These are phyloP conservation scores for Mycena pura DNA, from an alignment of 768 basidiomycete genomes.

Conservation along the genomic window DNA sequence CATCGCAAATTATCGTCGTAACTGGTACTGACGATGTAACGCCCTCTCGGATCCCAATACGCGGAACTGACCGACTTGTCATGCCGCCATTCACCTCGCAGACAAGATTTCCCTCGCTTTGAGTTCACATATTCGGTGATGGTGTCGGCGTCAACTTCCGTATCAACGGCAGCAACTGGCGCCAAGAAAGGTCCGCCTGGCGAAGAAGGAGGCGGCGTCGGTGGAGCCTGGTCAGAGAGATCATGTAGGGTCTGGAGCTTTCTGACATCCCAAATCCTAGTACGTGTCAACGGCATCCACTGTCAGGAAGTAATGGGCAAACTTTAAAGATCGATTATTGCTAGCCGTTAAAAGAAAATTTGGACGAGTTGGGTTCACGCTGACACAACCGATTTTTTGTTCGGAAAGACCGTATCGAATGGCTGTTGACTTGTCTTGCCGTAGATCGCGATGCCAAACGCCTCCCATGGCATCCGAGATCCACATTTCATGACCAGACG, in stretches of 20 bases:
- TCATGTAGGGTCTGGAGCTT: slow-evolving; percentile 58
- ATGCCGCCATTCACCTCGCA: slow-evolving; percentile 74
- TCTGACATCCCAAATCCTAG: slow-evolving; percentile 82
- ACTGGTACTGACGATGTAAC: slow-evolving; percentile 81
- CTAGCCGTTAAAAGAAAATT: slow-evolving; percentile 77
- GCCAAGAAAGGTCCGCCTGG: slow-evolving; percentile 25
- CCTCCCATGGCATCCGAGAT: slow-evolving; percentile 78
- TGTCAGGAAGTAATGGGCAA: background rate
- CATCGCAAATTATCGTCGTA: slow-evolving; percentile 81
- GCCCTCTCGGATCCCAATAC: slow-evolving; percentile 85
- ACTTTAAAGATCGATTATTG: slow-evolving; percentile 78
- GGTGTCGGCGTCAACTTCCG: slow-evolving; percentile 48
- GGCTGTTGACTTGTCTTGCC: slow-evolving; percentile 61
- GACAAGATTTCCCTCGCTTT: slow-evolving; percentile 55
- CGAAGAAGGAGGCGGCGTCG: slow-evolving; percentile 37
- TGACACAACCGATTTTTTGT: slow-evolving; percentile 80
- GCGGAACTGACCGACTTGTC: slow-evolving; percentile 82
- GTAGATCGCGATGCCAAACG: slow-evolving; percentile 77
- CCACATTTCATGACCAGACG: slow-evolving; percentile 83
- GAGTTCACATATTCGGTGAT: slow-evolving; percentile 59
- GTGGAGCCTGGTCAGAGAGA: slow-evolving; percentile 36
- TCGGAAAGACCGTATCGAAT: slow-evolving; percentile 71
- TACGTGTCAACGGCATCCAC: background rate
- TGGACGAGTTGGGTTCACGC: slow-evolving; percentile 75
- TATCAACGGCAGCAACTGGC: slow-evolving; percentile 14